These are phyloP conservation scores for Tetracentron sinense DNA, from an alignment of 164 flowering plant species.

Conservation along the genomic window DNA sequence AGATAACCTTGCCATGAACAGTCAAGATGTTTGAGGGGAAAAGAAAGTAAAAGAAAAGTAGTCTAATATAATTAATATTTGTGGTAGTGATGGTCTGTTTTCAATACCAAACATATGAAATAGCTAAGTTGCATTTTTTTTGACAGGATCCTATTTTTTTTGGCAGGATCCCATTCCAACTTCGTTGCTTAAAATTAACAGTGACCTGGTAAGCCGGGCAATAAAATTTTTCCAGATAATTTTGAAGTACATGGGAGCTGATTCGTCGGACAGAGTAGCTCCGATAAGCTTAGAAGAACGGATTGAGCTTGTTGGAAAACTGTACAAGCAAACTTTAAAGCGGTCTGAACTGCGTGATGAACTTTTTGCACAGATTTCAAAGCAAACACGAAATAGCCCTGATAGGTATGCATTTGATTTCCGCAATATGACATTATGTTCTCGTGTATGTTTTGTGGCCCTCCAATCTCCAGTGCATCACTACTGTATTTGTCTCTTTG, in stretches of 20 bases:
- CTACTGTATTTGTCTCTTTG: background rate
- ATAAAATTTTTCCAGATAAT: conserved; percentile 75
- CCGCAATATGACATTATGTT: background rate
- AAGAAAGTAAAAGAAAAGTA: background rate
- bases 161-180: conserved; percentile 95
- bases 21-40: background rate
- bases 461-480: background rate
- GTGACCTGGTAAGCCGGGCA: conserved; percentile 79
- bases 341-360: conserved; percentile 97
- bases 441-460: background rate
- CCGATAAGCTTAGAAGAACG: conserved; percentile 74
- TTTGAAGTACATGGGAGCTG: conserved; percentile 93
- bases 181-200: conserved; percentile 75
- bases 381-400: conserved; percentile 91
- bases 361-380: conserved; percentile 83
- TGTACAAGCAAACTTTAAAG: conserved; percentile 86
- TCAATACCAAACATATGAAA: background rate
- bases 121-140: conserved; percentile 15
- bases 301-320: conserved; percentile 79
- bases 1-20: background rate
- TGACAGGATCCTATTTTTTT: background rate
- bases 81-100: background rate
- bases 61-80: background rate
- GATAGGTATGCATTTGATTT: conserved; percentile 46
- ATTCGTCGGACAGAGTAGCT: conserved; percentile 62